phyloP scores from a whole-genome alignment of 31 red algal genomes.

The Odonthalia washingtoniensis region DNA sequence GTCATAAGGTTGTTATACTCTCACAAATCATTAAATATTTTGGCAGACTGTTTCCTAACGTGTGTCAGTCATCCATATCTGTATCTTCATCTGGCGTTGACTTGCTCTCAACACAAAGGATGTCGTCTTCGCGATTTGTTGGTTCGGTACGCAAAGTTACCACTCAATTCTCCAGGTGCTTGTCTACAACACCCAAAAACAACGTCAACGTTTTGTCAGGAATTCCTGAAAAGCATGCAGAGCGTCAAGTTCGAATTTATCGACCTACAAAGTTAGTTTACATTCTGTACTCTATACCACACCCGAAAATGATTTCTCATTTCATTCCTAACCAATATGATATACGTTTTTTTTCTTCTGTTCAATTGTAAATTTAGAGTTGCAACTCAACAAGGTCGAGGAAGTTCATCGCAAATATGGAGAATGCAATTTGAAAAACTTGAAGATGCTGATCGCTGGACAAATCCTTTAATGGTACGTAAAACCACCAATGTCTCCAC shows the following conservation, averaged over 20 bases:
- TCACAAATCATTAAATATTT: no score
- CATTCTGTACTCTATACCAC: not conserved
- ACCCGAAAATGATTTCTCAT: no score
- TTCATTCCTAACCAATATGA: no score
- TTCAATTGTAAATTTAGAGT: slow-evolving; percentile 47
- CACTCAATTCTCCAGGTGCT: slow-evolving; percentile 9
- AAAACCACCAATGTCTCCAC: not conserved
- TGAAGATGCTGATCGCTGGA: slow-evolving; percentile 93
- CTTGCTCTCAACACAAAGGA: no score
- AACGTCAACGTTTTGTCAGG: slow-evolving; percentile 77
- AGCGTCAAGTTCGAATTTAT: slow-evolving; percentile 85
- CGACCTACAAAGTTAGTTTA: slow-evolving; percentile 81
- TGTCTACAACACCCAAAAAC: slow-evolving; percentile 45
- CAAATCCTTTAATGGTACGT: slow-evolving; percentile 97
- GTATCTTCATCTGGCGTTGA: no score
- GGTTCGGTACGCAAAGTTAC: slow-evolving; percentile 12
- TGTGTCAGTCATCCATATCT: no score
- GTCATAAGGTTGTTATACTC: no score
- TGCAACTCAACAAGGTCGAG: slow-evolving; percentile 94
- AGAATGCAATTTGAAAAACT: slow-evolving; percentile 92
- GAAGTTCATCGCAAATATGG: slow-evolving; percentile 88
- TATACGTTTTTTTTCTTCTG: not conserved
- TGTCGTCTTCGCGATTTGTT: slow-evolving; percentile 15
- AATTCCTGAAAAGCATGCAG: slow-evolving; percentile 92
- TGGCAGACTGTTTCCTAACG: no score